phyloP scores from a whole-genome alignment of 1,139 yeast species.

The Blastobotrys proliferans region DNA sequence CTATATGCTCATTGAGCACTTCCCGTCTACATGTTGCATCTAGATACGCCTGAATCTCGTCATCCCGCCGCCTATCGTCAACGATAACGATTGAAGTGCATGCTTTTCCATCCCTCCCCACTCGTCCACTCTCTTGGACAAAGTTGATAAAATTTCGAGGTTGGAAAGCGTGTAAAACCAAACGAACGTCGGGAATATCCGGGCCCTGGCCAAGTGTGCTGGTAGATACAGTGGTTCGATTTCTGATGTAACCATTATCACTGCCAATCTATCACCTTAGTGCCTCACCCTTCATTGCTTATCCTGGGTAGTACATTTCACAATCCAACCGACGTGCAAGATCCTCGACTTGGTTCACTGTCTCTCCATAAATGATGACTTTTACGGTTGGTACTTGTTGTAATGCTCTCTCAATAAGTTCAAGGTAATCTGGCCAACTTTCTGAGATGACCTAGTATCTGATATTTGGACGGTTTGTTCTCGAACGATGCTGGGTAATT shows the following conservation, averaged over 20 bases:
- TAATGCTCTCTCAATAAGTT: too few relatives aligned
- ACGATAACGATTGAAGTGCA: not conserved
- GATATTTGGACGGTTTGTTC: not conserved
- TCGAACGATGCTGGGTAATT: not conserved
- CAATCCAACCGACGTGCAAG: not conserved
- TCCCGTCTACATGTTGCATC: not conserved
- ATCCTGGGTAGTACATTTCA: not conserved
- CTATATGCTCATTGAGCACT: too few relatives aligned
- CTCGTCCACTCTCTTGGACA: conserved; percentile 3
- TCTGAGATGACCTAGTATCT: not conserved
- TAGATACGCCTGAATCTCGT: not conserved
- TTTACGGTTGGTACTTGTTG: not conserved
- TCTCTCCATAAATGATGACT: too few relatives aligned
- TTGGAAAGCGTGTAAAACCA: not conserved
- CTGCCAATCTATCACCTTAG: not conserved
- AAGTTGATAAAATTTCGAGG: not conserved
- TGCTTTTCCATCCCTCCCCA: conserved; percentile 1
- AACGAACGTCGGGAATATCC: conserved; percentile 5
- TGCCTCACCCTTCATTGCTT: not conserved
- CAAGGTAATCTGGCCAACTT: not conserved
- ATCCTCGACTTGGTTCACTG: not conserved
- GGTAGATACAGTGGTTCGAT: conserved; percentile 1
- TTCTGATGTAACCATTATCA: not conserved
- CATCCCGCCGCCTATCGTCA: not conserved
- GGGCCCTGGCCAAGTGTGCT: conserved; percentile 1